Evolutionary conservation across 176 grass and related monocot species (phyloP).

Genomic region (Rhynchospora breviuscula): DNA sequence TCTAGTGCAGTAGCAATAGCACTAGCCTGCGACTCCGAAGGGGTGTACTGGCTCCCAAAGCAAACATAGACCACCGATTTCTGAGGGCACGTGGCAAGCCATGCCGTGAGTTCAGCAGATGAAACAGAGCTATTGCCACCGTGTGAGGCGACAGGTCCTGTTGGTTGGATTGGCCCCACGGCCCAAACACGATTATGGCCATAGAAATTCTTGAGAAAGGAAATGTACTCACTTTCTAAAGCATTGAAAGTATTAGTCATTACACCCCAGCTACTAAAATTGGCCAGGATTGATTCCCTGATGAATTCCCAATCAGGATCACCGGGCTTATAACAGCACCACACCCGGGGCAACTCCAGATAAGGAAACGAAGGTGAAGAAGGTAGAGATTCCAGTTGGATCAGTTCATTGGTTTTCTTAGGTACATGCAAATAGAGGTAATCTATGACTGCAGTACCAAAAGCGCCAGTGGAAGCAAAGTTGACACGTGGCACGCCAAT

Average conservation of each 20-base stretch:
- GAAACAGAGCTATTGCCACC: not conserved
- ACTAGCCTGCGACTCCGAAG: slow-evolving; percentile 13
- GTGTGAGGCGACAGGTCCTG: not conserved
- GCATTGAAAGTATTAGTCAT: slow-evolving; percentile 32
- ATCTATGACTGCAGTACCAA: slow-evolving; percentile 14
- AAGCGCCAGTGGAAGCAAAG: slow-evolving; percentile 35
- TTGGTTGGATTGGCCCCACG: slow-evolving; percentile 30
- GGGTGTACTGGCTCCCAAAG: slow-evolving; percentile 46
- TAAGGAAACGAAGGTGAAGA: slow-evolving; percentile 32
- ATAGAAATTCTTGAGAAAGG: slow-evolving; percentile 4
- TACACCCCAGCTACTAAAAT: slow-evolving; percentile 33
- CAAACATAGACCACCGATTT: slow-evolving; percentile 48
- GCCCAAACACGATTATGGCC: slow-evolving; percentile 39
- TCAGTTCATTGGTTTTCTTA: not conserved
- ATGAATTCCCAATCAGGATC: slow-evolving; percentile 46
- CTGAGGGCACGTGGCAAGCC: slow-evolving; percentile 26
- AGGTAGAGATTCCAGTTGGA: slow-evolving; percentile 30
- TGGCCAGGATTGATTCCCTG: slow-evolving; percentile 35
- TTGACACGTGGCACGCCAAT: slow-evolving; percentile 28
- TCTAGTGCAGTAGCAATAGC: slow-evolving; percentile 31
- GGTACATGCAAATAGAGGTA: slow-evolving; percentile 23
- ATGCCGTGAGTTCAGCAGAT: slow-evolving; percentile 2
- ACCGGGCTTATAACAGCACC: slow-evolving; percentile 28
- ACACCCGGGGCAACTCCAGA: slow-evolving; percentile 24
- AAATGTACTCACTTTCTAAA: slow-evolving; percentile 37